These are phyloP conservation scores for Xylaria sp. DNA, from an alignment of 495 filamentous ascomycete genomes.

Conservation along the genomic window DNA sequence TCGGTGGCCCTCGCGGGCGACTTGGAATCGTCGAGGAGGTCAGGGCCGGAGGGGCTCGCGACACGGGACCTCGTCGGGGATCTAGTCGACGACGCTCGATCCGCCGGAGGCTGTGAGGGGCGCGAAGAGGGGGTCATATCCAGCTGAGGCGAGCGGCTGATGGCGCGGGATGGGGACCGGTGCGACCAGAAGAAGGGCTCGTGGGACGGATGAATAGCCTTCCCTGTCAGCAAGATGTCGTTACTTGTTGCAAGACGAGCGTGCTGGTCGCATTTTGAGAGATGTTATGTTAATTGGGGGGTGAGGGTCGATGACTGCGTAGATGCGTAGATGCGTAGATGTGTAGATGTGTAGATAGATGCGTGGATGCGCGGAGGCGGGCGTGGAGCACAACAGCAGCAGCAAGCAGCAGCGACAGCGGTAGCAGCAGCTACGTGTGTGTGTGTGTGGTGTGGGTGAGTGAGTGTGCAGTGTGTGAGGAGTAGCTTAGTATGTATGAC, in stretches of 20 bases:
- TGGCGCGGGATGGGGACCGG: not conserved
- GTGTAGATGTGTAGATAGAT: not conserved
- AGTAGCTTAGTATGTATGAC: too few relatives aligned
- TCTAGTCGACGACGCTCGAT: conserved; percentile 26
- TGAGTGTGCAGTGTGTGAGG: too few relatives aligned
- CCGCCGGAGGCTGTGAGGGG: conserved; percentile 39
- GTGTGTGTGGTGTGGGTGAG: not conserved
- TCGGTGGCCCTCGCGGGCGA: not conserved
- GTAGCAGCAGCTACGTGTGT: too few relatives aligned
- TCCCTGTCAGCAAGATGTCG: conserved; percentile 10
- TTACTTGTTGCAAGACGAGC: conserved; percentile 20
- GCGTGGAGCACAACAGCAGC: not conserved
- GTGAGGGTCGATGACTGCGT: conserved; percentile 6
- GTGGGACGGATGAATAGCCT: conserved; percentile 11
- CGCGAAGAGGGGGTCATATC: conserved; percentile 43
- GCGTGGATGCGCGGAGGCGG: not conserved
- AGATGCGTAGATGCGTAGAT: not conserved
- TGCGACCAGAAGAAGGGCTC: conserved; percentile 14
- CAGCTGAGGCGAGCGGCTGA: conserved; percentile 21
- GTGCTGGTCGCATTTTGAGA: conserved; percentile 28
- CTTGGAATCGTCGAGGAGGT: conserved; percentile 29
- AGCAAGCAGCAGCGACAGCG: too few relatives aligned
- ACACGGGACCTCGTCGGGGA: conserved; percentile 10
- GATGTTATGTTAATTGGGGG: not conserved
- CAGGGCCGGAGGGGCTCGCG: conserved; percentile 27